Percentiles rank a stretch among this genome's conserved stretches.
These are phyloP conservation scores for Fusarium nelsonii DNA, from an alignment of 2,329 filamentous ascomycete species.

Conservation along the genomic window DNA sequence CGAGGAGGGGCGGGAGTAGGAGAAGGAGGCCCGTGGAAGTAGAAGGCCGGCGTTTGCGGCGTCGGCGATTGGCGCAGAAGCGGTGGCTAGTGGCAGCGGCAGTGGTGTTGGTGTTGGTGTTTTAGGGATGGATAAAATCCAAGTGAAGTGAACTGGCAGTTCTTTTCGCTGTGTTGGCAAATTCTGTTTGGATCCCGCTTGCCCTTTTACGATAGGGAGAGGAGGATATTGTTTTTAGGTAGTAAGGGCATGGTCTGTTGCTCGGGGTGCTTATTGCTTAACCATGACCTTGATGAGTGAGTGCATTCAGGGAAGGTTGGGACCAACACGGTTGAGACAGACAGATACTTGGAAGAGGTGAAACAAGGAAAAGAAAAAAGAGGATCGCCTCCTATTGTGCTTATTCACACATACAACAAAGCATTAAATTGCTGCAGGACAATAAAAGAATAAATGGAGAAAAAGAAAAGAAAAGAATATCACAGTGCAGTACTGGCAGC, in stretches of 20 bases:
- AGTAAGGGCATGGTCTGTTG: background rate
- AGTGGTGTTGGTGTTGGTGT: constrained; percentile 12
- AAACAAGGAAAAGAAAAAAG: background rate
- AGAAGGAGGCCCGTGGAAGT: background rate
- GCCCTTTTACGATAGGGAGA: background rate
- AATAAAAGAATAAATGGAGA: background rate
- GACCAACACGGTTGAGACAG: background rate
- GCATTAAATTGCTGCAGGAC: background rate
- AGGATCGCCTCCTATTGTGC: background rate
- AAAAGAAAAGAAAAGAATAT: background rate
- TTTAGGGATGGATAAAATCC: constrained; percentile 6
- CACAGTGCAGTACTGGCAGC: background rate
- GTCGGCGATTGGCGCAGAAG: constrained; percentile 36
- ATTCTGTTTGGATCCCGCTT: constrained; percentile 17
- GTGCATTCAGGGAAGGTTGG: background rate
- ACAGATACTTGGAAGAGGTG: background rate
- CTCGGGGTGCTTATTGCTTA: constrained; percentile 2
- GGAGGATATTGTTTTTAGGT: background rate
- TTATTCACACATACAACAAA: background rate
- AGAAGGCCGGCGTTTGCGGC: constrained; percentile 30
- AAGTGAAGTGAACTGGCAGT: constrained; percentile 14
- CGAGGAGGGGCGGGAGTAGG: constrained; percentile 30
- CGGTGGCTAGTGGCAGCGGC: constrained; percentile 11
- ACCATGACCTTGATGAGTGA: constrained; percentile 1
- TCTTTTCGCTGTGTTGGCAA: constrained; percentile 25